Conservation (phyloP, 352 stramenopile genomes). For the Ophiocytium majus region DNA sequence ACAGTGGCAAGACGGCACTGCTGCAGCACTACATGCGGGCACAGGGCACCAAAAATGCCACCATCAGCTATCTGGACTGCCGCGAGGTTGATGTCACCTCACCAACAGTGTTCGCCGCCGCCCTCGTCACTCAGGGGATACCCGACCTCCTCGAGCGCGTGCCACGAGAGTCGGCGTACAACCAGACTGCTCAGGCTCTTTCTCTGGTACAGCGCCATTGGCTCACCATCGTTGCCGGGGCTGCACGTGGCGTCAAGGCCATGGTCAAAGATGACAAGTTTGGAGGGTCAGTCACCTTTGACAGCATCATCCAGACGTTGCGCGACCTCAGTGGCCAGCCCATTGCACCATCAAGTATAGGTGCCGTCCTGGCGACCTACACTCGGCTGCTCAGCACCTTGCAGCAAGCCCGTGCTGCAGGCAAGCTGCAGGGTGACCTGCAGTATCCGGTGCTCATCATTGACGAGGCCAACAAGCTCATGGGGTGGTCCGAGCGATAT, state of each 20-base stretch:
- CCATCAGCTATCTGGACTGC: conserved; percentile 9
- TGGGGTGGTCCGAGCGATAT: background rate
- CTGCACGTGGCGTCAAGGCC: background rate
- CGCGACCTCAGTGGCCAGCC: background rate
- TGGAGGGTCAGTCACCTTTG: background rate
- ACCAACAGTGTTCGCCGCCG: background rate
- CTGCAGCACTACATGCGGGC: background rate
- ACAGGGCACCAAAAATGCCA: background rate
- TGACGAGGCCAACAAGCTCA: background rate
- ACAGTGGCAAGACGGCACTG: background rate
- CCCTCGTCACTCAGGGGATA: background rate
- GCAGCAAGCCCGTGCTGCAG: background rate
- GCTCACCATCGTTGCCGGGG: too few species aligned
- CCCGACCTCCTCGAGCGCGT: background rate
- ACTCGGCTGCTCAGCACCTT: background rate
- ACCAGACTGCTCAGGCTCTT: background rate
- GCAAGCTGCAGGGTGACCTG: background rate
- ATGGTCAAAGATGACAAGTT: too few species aligned
- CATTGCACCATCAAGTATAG: background rate
- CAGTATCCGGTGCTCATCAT: conserved; percentile 7
- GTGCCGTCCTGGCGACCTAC: background rate
- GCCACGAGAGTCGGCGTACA: background rate
- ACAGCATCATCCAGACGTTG: background rate
- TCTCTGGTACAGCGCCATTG: too few species aligned
- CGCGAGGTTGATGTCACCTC: background rate